Conservation (phyloP, 495 filamentous ascomycete species). For the Neurospora sp. region DNA sequence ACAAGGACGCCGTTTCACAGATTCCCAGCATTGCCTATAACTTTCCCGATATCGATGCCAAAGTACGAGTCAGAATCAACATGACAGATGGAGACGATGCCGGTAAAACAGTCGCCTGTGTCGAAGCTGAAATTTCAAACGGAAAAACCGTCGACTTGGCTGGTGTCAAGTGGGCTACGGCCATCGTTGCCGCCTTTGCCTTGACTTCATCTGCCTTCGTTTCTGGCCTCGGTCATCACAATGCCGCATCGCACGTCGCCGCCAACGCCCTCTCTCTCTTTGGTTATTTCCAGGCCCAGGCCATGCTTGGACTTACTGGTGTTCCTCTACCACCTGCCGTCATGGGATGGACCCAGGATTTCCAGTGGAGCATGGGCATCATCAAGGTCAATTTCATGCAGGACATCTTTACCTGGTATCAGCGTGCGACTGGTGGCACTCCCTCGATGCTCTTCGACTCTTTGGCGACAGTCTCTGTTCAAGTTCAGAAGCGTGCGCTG, state of each 20-base stretch:
- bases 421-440: slow-evolving; percentile 83
- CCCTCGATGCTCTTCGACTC: slow-evolving; percentile 72
- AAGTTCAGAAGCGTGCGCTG: slow-evolving; percentile 67
- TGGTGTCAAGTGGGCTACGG: slow-evolving; percentile 85
- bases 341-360: slow-evolving; percentile 93
- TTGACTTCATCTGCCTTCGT: slow-evolving; percentile 76
- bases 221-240: slow-evolving; percentile 79
- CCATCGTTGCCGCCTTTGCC: slow-evolving; percentile 78
- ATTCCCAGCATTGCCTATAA: slow-evolving; percentile 84
- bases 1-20: slow-evolving; percentile 41
- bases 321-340: slow-evolving; percentile 83
- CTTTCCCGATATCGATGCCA: slow-evolving; percentile 87
- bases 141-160: slow-evolving; percentile 86
- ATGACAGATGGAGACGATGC: slow-evolving; percentile 36
- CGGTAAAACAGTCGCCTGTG: slow-evolving; percentile 64
- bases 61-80: slow-evolving; percentile 72
- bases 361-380: slow-evolving; percentile 98
- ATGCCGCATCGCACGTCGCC: slow-evolving; percentile 92
- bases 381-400: slow-evolving; percentile 83
- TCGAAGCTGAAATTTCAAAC: slow-evolving; percentile 84
- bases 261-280: slow-evolving; percentile 91
- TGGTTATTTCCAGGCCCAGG: slow-evolving; percentile 94
- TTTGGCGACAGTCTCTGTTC: slow-evolving; percentile 67
- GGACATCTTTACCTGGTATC: slow-evolving; percentile 89
- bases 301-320: slow-evolving; percentile 79